Base-by-base conservation (phyloP, 768 basidiomycete species). In the Pholiota conissans region DNA sequence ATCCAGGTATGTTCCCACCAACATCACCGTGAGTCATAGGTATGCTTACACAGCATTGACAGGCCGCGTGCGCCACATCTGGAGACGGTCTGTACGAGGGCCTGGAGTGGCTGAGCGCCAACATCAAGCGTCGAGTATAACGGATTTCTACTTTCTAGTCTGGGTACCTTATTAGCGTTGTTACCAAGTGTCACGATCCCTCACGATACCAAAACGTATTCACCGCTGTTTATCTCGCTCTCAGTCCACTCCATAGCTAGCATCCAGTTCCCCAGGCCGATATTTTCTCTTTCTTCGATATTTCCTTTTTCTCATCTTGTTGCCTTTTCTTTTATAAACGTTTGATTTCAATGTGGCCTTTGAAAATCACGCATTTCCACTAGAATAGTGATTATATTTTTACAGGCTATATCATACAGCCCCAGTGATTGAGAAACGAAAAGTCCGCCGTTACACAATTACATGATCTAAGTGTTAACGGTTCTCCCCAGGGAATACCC, bases 41-140 rank as follows among this genome's bases (percentile, higher is more conserved):
- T n/a, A 39, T 57, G 20, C 49, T 69, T 11, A 65, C 49, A 52
- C 52, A 52, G 34, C 59, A 40, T 53, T 37, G 42, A 46, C 64
- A 99, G 92, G 93, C 96, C 63, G 95, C 97, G 45, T 99, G 96
- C 71, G 97, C 97, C 56, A 98, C 97, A 45, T 95, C 92, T 65
- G 97, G 96, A 64, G 97, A 98, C 72, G 97, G 97, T 79, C 82
- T 98, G 57, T 98, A 98, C 74, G 96, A 98, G 78, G 96, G 96
- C 75, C 82, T 97, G 66, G 95, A 98, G 79, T 98, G 95, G 96
- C 78, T 94, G 84, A 91, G 89, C 65, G 83, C 85, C 64, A 93
- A 93, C 82, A 89, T 93, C 79, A 91, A 91, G 78, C 87, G 88
- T 72, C 87, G 89, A 74, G 79, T 79, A 77, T 91, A 85, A 85